Conservation (phyloP, 2,329 filamentous ascomycete genomes). For the Apiospora rasikravindrae region DNA sequence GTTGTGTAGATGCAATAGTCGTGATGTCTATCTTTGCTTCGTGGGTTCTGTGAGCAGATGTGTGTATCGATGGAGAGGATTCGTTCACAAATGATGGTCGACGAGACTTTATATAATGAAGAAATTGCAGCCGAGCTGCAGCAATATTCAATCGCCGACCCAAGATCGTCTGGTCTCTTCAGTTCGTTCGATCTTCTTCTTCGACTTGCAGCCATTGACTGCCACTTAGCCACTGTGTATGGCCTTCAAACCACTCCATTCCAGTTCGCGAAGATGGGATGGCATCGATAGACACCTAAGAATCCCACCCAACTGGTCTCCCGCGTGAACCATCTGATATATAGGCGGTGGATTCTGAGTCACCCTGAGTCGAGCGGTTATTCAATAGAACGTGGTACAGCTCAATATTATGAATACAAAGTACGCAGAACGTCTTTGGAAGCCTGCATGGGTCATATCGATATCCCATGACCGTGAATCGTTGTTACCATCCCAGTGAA, state of each 20-base stretch:
- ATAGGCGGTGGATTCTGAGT: background rate
- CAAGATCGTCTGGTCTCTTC: background rate
- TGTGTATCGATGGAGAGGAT: background rate
- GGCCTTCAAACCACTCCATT: background rate
- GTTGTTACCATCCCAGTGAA: too few relatives aligned
- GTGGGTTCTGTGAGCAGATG: background rate
- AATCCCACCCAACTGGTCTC: background rate
- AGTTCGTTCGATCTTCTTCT: background rate
- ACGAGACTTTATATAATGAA: background rate
- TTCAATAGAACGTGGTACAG: background rate
- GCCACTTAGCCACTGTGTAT: background rate
- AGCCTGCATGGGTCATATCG: too few relatives aligned
- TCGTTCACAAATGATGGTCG: background rate
- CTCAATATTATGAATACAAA: background rate
- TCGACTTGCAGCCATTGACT: background rate
- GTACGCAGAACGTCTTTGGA: background rate
- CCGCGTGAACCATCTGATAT: background rate
- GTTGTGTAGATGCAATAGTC: background rate
- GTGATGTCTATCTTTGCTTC: background rate
- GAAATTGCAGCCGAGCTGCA: background rate
- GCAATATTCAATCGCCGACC: background rate
- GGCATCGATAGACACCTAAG: background rate
- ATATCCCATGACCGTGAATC: background rate
- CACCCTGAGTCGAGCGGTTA: background rate
- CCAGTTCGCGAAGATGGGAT: background rate